These are phyloP conservation scores for Larix kaempferi DNA, from an alignment of 75 land plant genomes.

Conservation along the genomic window DNA sequence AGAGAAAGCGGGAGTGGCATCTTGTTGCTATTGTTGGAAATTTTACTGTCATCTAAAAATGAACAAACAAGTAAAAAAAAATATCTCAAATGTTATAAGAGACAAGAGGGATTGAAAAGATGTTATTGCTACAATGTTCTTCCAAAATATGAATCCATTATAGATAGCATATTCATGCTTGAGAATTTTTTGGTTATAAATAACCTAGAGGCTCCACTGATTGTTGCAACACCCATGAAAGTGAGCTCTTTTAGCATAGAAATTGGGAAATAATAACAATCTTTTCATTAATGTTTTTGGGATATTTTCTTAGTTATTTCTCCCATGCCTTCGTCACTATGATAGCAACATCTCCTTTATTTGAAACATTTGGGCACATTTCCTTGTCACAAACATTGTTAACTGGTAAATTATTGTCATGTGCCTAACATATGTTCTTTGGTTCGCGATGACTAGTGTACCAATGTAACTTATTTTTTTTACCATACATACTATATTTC, in stretches of 20 bases:
- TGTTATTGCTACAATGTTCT: conserved; percentile 97
- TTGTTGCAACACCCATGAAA: conserved; percentile 89
- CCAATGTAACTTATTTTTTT: too few relatives aligned
- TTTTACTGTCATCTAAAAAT: conserved; percentile 76
- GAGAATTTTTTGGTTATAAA: conserved; percentile 39
- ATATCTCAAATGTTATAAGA: conserved; percentile 67
- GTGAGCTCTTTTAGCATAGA: conserved; percentile 80
- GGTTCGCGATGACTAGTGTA: too few relatives aligned
- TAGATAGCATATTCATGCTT: conserved; percentile 97
- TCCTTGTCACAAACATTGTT: too few relatives aligned
- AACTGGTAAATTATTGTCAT: too few relatives aligned
- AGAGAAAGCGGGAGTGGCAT: conserved; percentile 88
- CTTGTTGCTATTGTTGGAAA: conserved; percentile 91
- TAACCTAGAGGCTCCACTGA: conserved; percentile 87
- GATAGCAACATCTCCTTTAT: too few relatives aligned
- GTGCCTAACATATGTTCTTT: too few relatives aligned
- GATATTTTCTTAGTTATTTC: too few relatives aligned
- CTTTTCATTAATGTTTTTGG: too few relatives aligned
- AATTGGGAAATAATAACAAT: neutral
- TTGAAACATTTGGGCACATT: too few relatives aligned
- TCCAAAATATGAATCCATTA: conserved; percentile 83
- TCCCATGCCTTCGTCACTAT: too few relatives aligned
- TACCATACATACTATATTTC: too few relatives aligned
- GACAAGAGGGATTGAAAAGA: conserved; percentile 86
- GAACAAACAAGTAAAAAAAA: conserved; percentile 79